A percentile compares a stretch with the other conserved stretches of the same genome.
These are phyloP conservation scores for Capsicum rhomboideum DNA, from an alignment of 257 asterid genomes.

Conservation along the genomic window DNA sequence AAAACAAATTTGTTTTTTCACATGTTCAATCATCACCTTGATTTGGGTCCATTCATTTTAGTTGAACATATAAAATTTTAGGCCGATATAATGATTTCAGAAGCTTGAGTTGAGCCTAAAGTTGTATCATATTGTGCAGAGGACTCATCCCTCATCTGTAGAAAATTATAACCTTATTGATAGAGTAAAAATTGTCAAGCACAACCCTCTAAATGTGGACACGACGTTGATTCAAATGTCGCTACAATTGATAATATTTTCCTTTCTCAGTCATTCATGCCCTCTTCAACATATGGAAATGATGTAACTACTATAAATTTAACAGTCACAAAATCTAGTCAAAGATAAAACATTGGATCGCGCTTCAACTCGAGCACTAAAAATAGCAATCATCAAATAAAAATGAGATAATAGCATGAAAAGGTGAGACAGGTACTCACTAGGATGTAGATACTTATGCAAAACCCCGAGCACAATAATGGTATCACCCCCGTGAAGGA, in stretches of 20 bases:
- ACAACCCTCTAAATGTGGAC: no score
- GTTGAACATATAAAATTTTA: not conserved
- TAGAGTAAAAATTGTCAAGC: not conserved
- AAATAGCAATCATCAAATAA: not conserved
- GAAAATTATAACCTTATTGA: not conserved
- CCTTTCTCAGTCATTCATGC: not conserved
- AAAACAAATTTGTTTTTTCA: not conserved
- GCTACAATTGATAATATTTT: not conserved
- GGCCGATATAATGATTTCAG: not conserved
- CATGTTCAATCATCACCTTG: not conserved
- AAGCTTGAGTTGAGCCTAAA: not conserved
- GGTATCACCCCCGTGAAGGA: constrained; percentile 36
- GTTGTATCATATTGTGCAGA: not conserved
- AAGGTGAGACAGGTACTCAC: constrained; percentile 27
- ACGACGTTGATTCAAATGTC: not conserved
- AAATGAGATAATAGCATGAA: not conserved
- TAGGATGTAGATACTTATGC: constrained; percentile 50
- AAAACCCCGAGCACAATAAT: constrained; percentile 52
- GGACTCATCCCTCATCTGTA: not conserved
- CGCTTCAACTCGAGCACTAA: not conserved
- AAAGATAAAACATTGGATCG: not conserved
- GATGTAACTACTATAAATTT: not conserved
- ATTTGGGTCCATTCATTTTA: not conserved
- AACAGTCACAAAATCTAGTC: not conserved
- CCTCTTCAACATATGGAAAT: not conserved